Evolutionary conservation across 202 grass and related monocot genomes (phyloP), one percentile per base, ranked within the genome.

Genomic region (Saccharum hybrid): DNA sequence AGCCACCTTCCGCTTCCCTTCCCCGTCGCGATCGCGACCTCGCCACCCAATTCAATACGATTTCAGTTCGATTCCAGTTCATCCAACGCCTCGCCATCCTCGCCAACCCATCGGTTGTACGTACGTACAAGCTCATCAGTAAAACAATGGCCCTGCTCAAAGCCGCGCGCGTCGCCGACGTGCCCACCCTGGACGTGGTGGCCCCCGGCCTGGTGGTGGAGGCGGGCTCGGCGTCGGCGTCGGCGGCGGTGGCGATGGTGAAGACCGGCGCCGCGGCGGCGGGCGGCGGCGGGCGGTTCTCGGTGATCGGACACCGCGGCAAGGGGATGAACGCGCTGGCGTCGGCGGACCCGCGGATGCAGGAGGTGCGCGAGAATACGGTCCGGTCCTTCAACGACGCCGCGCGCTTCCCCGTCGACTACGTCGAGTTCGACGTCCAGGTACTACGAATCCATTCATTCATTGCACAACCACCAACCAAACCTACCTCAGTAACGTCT

Each of bases 361-460:
- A 60, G 78, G 91, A 98, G 85, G 68, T 98, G 13, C 94, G 91
- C 52, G 96, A 98, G 89, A 98, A 98, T 81, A 90, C 96, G 0
- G 66, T 96, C 61, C 82, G 75, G 60, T 98, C 96, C 33, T 98
- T 98, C 85, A 92, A 94, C 89, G 90, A 88, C 23, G 96, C 96
- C 38, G 93, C 80, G 16, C 83, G 83, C 6, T 96, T 96, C 83
- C 71, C 96, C 71, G 78, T 94, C 89, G 96, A 92, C 71, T 88
- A 90, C 85, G 91, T 96, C 86, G 91, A 98, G 88, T 96, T 98
- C 87, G 96, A 96, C 81, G 96, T 94, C 16, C 96, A 98, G 91
- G 96, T 98, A 10, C 19, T n/a, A 26, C 26, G 26, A 2, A 19
- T 54, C 0, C 18, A 9, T 21, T 23, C 60, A 13, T 63, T 28